Evolutionary conservation across 2,329 filamentous ascomycete genomes (phyloP), one percentile per base, ranked within the genome.

Genomic region (Aplosporella prunicola): DNA sequence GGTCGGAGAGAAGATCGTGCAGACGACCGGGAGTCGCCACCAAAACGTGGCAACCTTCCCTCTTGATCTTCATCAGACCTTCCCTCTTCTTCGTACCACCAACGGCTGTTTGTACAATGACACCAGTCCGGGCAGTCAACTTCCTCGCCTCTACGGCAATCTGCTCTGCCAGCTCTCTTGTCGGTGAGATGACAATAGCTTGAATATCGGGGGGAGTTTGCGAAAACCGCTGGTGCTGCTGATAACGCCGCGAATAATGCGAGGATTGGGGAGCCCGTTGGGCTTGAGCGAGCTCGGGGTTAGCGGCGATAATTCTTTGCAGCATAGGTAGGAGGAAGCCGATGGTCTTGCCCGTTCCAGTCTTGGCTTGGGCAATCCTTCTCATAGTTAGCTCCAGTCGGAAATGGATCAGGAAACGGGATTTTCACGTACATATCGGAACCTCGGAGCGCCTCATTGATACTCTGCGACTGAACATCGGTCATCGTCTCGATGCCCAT

Each of bases 271-370:
- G 8, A 8, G 22, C 8, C 8, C 22, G 22, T n/a, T 48, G 46
- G 43, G 56, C 66, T 24, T 65, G 57, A 35, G 72, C 76, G 22
- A 93, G 70, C 0, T 64, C 60, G 1, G 78, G 75, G 45, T 85
- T 75, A 42, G 69, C 63, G 14, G 63, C 58, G 43, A 93, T 66
- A 53, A 94, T 82, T 42, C 78, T 79, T 57, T 95, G 85, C 35
- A 96, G 65, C 6, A 87, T 68, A 34, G 91, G 91, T 5, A 96
- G 64, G 16, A 98, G 71, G 68, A 96, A 98, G 23, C 85, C 91
- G 40, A 96, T 66, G 0, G 91, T 98, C 66, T 98, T 98, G 56
- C 91, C 91, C 4, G 91, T 96, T 56, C 91, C 91, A 7, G 91
- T 98, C 64, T 85, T 94, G 42, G 91, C 91, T 66, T 96, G 91